Evolutionary conservation across 805 yeast species (phyloP).

Genomic region (Yarrowia sp.): DNA sequence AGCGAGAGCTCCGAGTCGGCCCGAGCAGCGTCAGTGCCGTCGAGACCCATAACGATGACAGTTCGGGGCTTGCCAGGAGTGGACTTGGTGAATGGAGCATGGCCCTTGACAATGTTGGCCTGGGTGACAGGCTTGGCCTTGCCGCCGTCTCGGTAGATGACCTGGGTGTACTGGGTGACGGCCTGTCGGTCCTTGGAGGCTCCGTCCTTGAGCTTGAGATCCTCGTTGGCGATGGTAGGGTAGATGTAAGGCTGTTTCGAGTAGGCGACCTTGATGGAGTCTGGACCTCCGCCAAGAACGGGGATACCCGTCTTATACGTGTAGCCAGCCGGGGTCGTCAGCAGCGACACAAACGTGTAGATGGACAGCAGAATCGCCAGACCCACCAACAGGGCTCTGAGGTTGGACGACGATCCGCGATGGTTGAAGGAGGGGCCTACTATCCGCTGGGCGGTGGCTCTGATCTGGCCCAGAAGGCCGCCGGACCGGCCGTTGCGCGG

Average conservation of each 20-base stretch:
- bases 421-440: conserved; percentile 18
- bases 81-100: conserved; percentile 32
- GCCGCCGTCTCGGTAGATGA: conserved; percentile 38
- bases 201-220: conserved; percentile 22
- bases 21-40: conserved; percentile 31
- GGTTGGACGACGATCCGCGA: conserved; percentile 20
- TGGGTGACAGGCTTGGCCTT: conserved; percentile 31
- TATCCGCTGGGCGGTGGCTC: conserved; percentile 23
- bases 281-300: conserved; percentile 28
- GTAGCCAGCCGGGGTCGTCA: conserved; percentile 25
- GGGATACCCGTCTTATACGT: conserved; percentile 32
- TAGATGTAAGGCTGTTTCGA: conserved; percentile 39
- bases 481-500: conserved; percentile 34
- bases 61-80: conserved; percentile 37
- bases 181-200: background rate
- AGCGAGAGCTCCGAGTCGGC: conserved; percentile 32
- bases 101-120: conserved; percentile 36
- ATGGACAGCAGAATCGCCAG: conserved; percentile 13
- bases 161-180: conserved; percentile 38
- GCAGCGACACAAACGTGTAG: conserved; percentile 34
- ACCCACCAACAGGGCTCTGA: conserved; percentile 7
- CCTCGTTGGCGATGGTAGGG: conserved; percentile 38
- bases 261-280: conserved; percentile 30
- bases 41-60: conserved; percentile 27
- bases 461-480: conserved; percentile 36